Conservation (phyloP, 1,284 basidiomycete genomes). For the Ustilago esculenta region DNA sequence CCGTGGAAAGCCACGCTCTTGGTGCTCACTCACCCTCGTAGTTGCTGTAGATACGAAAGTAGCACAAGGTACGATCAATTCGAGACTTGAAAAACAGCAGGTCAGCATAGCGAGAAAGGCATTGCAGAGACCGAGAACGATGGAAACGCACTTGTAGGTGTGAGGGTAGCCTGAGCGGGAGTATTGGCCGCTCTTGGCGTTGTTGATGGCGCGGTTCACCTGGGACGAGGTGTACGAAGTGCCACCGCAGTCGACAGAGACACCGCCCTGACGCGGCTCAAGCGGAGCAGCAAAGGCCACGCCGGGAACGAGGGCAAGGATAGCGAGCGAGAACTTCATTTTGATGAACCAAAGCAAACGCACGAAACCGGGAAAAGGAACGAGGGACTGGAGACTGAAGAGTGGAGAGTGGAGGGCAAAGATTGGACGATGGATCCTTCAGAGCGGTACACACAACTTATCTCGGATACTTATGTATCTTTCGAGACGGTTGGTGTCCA, state of each 20-base stretch:
- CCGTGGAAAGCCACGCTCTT: too few relatives aligned
- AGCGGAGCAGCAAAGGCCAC: conserved; percentile 41
- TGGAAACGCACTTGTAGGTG: conserved; percentile 29
- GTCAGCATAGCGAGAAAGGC: too few relatives aligned
- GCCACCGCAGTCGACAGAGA: conserved; percentile 45
- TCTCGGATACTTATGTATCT: conserved; percentile 12
- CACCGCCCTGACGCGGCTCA: conserved; percentile 44
- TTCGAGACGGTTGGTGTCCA: background rate
- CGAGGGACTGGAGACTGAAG: background rate
- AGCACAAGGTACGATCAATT: background rate
- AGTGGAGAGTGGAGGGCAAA: conserved; percentile 5
- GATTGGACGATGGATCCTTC: background rate
- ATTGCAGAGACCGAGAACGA: too few relatives aligned
- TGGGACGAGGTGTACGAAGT: conserved; percentile 31
- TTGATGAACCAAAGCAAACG: conserved; percentile 9
- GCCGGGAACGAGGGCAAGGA: conserved; percentile 42
- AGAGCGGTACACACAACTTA: too few relatives aligned
- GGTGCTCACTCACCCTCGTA: conserved; percentile 14
- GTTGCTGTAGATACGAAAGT: conserved; percentile 6
- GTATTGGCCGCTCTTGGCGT: conserved; percentile 32
- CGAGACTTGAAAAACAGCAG: background rate
- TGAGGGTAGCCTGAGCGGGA: conserved; percentile 45
- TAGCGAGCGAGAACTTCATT: conserved; percentile 47
- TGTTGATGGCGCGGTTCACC: conserved; percentile 47
- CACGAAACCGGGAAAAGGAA: too few relatives aligned